Conservation (phyloP, 2,329 filamentous ascomycete species). For the Rugonectria rugulosa region DNA sequence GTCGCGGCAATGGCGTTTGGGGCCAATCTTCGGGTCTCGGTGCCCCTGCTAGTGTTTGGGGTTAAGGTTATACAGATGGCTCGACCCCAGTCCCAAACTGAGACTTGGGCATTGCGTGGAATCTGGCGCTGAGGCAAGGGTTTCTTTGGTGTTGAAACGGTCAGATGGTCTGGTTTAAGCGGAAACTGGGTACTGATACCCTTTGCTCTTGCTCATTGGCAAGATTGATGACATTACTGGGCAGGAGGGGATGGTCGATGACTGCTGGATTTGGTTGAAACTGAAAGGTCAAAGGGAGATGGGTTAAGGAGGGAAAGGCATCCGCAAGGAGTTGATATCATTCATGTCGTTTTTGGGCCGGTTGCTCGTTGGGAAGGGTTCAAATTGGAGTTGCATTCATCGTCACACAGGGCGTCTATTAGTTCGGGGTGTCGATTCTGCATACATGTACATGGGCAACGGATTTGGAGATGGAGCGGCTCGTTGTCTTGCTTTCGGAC, state of each 20-base stretch:
- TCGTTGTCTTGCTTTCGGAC: conserved; percentile 20
- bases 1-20: conserved; percentile 83
- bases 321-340: conserved; percentile 39
- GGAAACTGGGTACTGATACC: conserved; percentile 16
- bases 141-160: conserved; percentile 32
- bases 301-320: conserved; percentile 34
- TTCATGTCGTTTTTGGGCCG: conserved; percentile 31
- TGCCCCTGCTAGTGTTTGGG: conserved; percentile 94
- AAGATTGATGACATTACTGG: conserved; percentile 12
- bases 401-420: conserved; percentile 35
- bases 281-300: conserved; percentile 29
- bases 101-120: conserved; percentile 26
- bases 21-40: conserved; percentile 82
- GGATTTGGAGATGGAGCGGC: conserved; percentile 17
- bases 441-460: conserved; percentile 22
- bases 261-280: conserved; percentile 31
- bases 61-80: conserved; percentile 56
- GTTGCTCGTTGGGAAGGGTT: conserved; percentile 31
- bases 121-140: conserved; percentile 38
- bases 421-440: conserved; percentile 34
- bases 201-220: conserved; percentile 14
- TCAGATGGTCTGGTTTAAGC: conserved; percentile 29
- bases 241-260: conserved; percentile 23
- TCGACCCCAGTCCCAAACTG: conserved; percentile 1
- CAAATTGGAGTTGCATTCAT: conserved; percentile 39